phyloP scores from a whole-genome alignment of 2,329 filamentous ascomycete genomes.

The Cladorrhinum sp. region DNA sequence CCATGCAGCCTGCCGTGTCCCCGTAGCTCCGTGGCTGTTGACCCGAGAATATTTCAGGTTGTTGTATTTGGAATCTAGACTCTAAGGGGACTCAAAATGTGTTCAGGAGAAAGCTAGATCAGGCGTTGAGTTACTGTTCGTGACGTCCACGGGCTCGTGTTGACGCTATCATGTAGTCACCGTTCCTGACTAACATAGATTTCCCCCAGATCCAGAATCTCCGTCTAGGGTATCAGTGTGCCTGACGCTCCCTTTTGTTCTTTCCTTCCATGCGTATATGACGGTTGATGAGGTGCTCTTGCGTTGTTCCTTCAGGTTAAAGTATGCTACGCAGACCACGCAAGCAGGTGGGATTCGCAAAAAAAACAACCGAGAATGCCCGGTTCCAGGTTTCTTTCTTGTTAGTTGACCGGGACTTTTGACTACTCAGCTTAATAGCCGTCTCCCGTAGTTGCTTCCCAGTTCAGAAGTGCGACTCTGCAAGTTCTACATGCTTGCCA shows the following conservation, averaged over 20 bases:
- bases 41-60: conserved; percentile 14
- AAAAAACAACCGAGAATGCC: background rate
- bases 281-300: conserved; percentile 16
- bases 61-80: conserved; percentile 5
- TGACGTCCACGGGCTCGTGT: conserved; percentile 13
- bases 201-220: background rate
- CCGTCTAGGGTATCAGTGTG: background rate
- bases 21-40: conserved; percentile 14
- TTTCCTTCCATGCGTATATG: conserved; percentile 3
- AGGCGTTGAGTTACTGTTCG: conserved; percentile 20
- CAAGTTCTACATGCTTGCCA: conserved; percentile 23
- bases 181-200: conserved; percentile 16
- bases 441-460: conserved; percentile 10
- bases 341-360: conserved; percentile 9
- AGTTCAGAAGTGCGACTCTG: conserved; percentile 17
- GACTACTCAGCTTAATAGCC: conserved; percentile 21
- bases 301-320: background rate
- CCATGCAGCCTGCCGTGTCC: conserved; percentile 22
- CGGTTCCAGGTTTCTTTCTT: conserved; percentile 8
- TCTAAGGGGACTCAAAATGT: background rate
- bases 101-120: background rate
- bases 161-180: conserved; percentile 12
- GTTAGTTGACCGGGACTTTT: conserved; percentile 7
- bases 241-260: conserved; percentile 1
- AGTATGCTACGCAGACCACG: conserved; percentile 10